phyloP scores from a whole-genome alignment of 441 rosid genomes.

The Pelargonium cotyledonis region DNA sequence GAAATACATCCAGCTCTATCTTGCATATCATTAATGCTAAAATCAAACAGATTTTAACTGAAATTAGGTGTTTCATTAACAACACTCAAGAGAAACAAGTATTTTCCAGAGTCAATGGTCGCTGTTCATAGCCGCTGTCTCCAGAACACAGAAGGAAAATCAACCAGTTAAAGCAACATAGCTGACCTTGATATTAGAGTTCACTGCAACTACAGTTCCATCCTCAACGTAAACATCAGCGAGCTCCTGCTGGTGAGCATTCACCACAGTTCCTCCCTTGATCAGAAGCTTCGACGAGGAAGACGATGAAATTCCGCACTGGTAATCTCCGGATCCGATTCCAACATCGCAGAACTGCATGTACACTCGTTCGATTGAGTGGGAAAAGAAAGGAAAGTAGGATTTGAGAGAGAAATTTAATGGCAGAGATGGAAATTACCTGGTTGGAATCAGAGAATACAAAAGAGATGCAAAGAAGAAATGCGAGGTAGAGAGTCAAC shows the following conservation, averaged over 20 bases:
- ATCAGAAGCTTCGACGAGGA: constrained; percentile 66
- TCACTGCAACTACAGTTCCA: constrained; percentile 61
- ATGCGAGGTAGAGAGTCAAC: background rate
- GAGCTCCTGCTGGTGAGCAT: constrained; percentile 70
- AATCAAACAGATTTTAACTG: background rate
- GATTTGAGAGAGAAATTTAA: background rate
- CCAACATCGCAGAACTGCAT: constrained; percentile 61
- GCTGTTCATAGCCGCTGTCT: background rate
- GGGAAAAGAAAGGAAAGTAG: background rate
- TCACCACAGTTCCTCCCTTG: constrained; percentile 84
- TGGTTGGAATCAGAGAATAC: background rate
- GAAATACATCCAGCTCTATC: background rate
- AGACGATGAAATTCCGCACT: constrained; percentile 38
- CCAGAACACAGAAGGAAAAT: background rate
- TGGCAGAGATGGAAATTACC: background rate
- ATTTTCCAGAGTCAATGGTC: background rate
- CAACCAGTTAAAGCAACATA: background rate
- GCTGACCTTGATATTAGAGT: constrained; percentile 62
- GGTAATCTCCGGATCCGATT: constrained; percentile 33
- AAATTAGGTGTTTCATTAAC: background rate
- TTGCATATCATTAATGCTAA: background rate
- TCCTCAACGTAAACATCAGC: constrained; percentile 89
- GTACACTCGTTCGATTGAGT: background rate
- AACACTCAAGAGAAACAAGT: background rate
- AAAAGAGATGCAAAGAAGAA: background rate